These are phyloP conservation scores for Phylloporus sp. DNA, from an alignment of 768 basidiomycete genomes.

Conservation along the genomic window DNA sequence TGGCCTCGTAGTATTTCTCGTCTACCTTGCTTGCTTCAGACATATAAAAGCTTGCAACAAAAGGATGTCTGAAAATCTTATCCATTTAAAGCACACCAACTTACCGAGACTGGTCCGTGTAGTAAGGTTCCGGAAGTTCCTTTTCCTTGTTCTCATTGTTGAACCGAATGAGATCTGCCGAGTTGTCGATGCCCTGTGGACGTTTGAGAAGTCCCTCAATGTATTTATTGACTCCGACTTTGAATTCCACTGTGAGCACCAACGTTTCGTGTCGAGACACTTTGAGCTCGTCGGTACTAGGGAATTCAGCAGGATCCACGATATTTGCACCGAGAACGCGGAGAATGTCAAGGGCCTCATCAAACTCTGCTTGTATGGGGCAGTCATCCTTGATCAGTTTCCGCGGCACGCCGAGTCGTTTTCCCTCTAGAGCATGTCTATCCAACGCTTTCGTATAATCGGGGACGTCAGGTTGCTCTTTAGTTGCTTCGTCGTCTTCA, in stretches of 20 bases:
- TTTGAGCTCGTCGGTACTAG: slow-evolving; percentile 46
- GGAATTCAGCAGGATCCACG: slow-evolving; percentile 59
- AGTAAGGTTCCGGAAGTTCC: slow-evolving; percentile 38
- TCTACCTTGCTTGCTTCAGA: slow-evolving; percentile 24
- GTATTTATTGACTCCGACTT: slow-evolving; percentile 52
- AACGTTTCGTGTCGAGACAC: slow-evolving; percentile 45
- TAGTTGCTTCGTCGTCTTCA: slow-evolving; percentile 47
- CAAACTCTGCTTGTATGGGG: slow-evolving; percentile 34
- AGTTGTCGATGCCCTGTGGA: slow-evolving; percentile 50
- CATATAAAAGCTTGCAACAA: slow-evolving; percentile 16
- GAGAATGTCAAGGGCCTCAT: slow-evolving; percentile 35
- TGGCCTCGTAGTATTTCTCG: slow-evolving; percentile 37
- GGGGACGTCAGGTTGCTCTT: slow-evolving; percentile 49
- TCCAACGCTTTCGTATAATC: slow-evolving; percentile 52
- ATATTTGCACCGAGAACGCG: slow-evolving; percentile 42
- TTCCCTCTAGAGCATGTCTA: slow-evolving; percentile 43
- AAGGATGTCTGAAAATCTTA: background rate
- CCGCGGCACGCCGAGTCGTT: slow-evolving; percentile 52
- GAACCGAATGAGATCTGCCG: slow-evolving; percentile 56
- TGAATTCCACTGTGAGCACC: slow-evolving; percentile 55
- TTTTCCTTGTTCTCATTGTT: slow-evolving; percentile 47
- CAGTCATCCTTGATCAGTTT: slow-evolving; percentile 22
- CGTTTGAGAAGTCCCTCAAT: slow-evolving; percentile 43
- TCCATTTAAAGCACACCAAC: slow-evolving; percentile 2
- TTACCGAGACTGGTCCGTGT: slow-evolving; percentile 34